Base-by-base conservation (phyloP, 768 basidiomycete species). In the Sutorius australiensis region DNA sequence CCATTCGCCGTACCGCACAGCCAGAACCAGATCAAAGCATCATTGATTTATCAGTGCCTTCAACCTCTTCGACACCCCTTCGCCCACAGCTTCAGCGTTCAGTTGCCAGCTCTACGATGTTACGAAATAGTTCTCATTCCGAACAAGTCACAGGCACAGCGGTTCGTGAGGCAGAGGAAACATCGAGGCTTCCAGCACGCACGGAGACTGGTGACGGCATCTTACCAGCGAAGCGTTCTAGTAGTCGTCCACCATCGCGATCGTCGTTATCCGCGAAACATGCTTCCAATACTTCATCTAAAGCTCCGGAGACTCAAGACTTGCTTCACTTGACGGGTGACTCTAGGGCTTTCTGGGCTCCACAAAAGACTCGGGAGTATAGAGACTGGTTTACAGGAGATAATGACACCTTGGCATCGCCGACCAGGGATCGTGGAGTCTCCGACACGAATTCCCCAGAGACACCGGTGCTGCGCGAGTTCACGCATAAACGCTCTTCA, bases 301-400 rank as follows among this genome's bases (percentile, higher is more conserved):
- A 79, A 61, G 68, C 71, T 17, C 41, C 42, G 47, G 62, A 57
- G 33, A 34, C 51, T 10, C 56, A 39, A 6, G 60, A 56, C 48
- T 59, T 61, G 43, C 31, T 68, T 37, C 52, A 60, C 42, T 40
- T 67, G 40, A 57, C 51, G 28, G 53, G 55, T 33, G 33, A 50
- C 33, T 37, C 58, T n/a, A 24, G 55, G 45, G 30, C 46, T 43
- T 48, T 54, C 33, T 28, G 51, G 27, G 34, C 48, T 49, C 42
- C 54, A 33, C 65, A 60, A 28, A 65, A 55, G 45, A 65, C 44
- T 46, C 71, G 59, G 59, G 71, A 65, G 63, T 73, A 69, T 43
- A 75, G 71, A 57, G 88, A 91, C 63, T 89, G 89, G 89, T 70
- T 92, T 32, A 89, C 90, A 16, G 89, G 89, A 9, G 79, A 80